These are phyloP conservation scores for Brassica juncea DNA, from an alignment of 345 rosid genomes.

Conservation along the genomic window DNA sequence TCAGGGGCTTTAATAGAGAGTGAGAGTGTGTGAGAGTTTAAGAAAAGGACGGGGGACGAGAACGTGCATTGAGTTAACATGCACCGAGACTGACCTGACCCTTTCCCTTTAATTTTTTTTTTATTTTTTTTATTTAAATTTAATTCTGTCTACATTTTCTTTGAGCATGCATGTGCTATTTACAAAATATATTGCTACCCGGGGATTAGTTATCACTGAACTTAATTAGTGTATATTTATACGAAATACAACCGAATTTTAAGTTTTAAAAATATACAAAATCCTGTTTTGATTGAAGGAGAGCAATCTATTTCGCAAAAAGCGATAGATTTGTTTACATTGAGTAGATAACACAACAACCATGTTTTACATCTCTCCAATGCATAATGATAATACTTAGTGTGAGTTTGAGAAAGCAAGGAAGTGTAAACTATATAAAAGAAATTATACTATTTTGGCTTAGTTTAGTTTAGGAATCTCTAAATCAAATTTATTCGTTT, in stretches of 20 bases:
- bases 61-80: constrained; percentile 38
- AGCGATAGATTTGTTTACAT: not conserved
- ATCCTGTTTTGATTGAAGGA: not conserved
- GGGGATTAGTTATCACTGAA: not conserved
- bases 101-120: not conserved
- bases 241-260: not conserved
- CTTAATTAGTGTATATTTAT: not conserved
- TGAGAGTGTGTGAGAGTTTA: not conserved
- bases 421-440: not conserved
- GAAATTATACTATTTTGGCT: not conserved
- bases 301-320: not conserved
- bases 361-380: not conserved
- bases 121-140: constrained; percentile 2
- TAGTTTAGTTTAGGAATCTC: not conserved
- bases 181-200: not conserved
- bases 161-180: constrained; percentile 29
- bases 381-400: not conserved
- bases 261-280: not conserved
- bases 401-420: not conserved
- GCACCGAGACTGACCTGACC: constrained; percentile 40
- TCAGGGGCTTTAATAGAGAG: constrained; percentile 26
- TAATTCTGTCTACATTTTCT: constrained; percentile 14
- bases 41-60: constrained; percentile 33
- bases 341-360: not conserved
- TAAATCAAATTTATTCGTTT: not conserved